phyloP scores from a whole-genome alignment of 345 rosid species.

The Pugionium cornutum region DNA sequence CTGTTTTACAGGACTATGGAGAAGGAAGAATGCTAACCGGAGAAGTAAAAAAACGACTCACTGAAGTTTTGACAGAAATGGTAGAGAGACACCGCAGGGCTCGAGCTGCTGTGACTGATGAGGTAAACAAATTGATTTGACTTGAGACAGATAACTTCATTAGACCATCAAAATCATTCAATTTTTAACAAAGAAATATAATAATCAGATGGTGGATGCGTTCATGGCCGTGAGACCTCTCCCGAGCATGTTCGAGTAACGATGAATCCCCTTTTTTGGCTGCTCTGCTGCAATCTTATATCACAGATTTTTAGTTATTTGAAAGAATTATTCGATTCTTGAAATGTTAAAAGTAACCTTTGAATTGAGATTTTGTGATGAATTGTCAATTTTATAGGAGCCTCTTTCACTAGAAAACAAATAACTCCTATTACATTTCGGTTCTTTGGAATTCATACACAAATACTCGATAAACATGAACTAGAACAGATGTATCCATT shows the following conservation, averaged over 20 bases:
- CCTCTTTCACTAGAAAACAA: background rate
- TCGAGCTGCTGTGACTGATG: slow-evolving; percentile 79
- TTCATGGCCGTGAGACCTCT: slow-evolving; percentile 93
- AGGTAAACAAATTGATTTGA: slow-evolving; percentile 46
- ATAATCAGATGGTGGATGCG: slow-evolving; percentile 84
- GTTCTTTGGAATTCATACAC: background rate
- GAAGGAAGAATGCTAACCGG: slow-evolving; percentile 82
- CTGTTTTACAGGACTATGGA: slow-evolving; percentile 63
- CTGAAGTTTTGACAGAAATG: slow-evolving; percentile 62
- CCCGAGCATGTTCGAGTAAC: slow-evolving; percentile 71
- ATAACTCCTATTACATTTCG: background rate
- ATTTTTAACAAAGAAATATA: background rate
- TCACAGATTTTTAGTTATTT: background rate
- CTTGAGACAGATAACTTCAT: background rate
- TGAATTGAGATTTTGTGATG: background rate
- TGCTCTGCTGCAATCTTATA: slow-evolving; percentile 10
- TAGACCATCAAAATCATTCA: background rate
- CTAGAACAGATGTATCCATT: background rate
- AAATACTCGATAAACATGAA: background rate
- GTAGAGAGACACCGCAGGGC: slow-evolving; percentile 84
- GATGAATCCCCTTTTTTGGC: slow-evolving; percentile 2
- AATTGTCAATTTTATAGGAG: background rate
- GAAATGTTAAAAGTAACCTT: background rate
- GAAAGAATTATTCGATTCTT: background rate
- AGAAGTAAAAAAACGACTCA: slow-evolving; percentile 77